phyloP scores from a whole-genome alignment of 2,329 filamentous ascomycete genomes.

The Periglandula ipomoeae region DNA sequence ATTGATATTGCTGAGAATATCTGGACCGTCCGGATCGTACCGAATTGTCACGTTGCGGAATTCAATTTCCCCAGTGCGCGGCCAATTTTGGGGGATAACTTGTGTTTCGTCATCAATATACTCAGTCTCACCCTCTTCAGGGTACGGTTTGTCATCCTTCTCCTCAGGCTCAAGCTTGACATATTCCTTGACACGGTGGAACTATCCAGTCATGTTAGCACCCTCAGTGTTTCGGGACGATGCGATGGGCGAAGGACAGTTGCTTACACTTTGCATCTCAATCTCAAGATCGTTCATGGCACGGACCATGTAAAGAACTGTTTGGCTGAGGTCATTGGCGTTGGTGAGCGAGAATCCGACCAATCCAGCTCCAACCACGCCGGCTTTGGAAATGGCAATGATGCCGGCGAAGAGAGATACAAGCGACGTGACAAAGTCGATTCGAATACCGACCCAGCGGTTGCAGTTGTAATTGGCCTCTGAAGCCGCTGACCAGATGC shows the following conservation, averaged over 20 bases:
- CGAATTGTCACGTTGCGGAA: slow-evolving; percentile 42
- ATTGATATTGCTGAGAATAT: slow-evolving; percentile 41
- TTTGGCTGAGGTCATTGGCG: slow-evolving; percentile 43
- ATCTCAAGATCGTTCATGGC: slow-evolving; percentile 48
- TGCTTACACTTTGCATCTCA: slow-evolving; percentile 41
- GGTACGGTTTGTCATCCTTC: slow-evolving; percentile 29
- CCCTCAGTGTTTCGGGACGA: not conserved
- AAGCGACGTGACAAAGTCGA: slow-evolving; percentile 44
- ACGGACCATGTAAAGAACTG: slow-evolving; percentile 42
- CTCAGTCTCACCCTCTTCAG: slow-evolving; percentile 27
- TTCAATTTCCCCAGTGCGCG: slow-evolving; percentile 37
- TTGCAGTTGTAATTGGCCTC: slow-evolving; percentile 47
- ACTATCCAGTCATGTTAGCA: slow-evolving; percentile 20
- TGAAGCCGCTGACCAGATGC: slow-evolving; percentile 34
- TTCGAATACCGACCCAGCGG: slow-evolving; percentile 46
- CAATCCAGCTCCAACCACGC: slow-evolving; percentile 38
- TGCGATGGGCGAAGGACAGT: not conserved
- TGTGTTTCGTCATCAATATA: slow-evolving; percentile 30
- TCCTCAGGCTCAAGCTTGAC: slow-evolving; percentile 36
- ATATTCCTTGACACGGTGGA: slow-evolving; percentile 40
- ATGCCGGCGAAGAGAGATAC: slow-evolving; percentile 41
- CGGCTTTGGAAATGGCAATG: slow-evolving; percentile 40
- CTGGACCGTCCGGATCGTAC: slow-evolving; percentile 34
- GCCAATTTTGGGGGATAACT: slow-evolving; percentile 34
- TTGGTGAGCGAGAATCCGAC: slow-evolving; percentile 49